Base-by-base conservation (phyloP, 192 early-diverging fungal genomes). In the Gryganskiella cystojenkinii region DNA sequence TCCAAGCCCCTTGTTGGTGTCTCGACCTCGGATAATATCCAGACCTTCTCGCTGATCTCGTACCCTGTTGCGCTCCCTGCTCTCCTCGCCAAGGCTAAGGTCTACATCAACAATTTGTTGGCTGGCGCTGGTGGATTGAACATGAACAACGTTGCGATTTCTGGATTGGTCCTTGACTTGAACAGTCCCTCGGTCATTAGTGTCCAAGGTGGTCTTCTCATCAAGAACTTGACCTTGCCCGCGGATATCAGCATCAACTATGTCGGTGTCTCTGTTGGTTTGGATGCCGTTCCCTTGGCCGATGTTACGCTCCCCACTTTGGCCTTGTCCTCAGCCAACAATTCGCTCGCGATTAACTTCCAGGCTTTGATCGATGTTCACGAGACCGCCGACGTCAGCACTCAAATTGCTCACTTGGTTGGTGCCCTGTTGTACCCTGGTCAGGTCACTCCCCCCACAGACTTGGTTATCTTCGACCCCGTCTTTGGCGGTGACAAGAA, bases 401-500 rank as follows among this genome's bases (percentile, higher is more conserved):
- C 34, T 17, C 66, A 69, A 65, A 56, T 78, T 64, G 66, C 67
- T 27, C 45, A 64, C 34, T 64, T 78, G 61, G 56, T 78, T 22
- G 74, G 74, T 15, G 43, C 74, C 4, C 20, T 78, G 33, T 44
- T 78, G 14, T 59, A 78, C 61, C 74, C 74, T 14, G 67, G 74
- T n/a, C 66, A 78, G 43, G 74, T 78, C 14, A 30, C 61, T 30
- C 67, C 74, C 25, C 74, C 74, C 17, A 78, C 74, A 22, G 61
- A 78, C 34, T 31, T 52, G 14, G 74, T 78, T 49, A 64, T 78
- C 61, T 78, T 69, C 35, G 62, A 78, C 24, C 74, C 74, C 43
- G 74, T 78, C 56, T 78, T 78, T 69, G 74, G 74, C 31, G 74
- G 66, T 42, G 74, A 78, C 37, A 63, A 64, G 43, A 35, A 78